Percentiles rank a stretch among this genome's conserved stretches.
Evolutionary conservation across 306 rosid genomes (phyloP).

Genomic region (Hippophae tibetana): DNA sequence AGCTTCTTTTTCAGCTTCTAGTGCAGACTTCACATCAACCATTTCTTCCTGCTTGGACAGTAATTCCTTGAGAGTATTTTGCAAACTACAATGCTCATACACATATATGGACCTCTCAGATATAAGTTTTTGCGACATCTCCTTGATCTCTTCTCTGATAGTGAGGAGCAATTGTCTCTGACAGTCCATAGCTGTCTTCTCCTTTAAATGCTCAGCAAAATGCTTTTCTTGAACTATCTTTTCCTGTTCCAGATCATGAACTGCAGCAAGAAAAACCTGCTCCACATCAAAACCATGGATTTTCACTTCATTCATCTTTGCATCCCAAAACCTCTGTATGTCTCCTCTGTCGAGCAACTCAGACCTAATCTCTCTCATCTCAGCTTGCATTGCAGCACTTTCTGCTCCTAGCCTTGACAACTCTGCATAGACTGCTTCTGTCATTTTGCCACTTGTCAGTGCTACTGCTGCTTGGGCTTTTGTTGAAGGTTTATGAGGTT

Average conservation of each 20-base stretch:
- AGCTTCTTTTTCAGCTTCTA: conserved; percentile 92
- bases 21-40: conserved; percentile 61
- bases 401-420: conserved; percentile 60
- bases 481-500: conserved; percentile 77
- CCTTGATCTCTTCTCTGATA: conserved; percentile 68
- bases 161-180: conserved; percentile 65
- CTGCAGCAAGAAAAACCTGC: conserved; percentile 43
- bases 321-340: conserved; percentile 68
- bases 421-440: conserved; percentile 47
- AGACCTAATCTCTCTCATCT: conserved; percentile 49
- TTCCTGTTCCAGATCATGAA: conserved; percentile 50
- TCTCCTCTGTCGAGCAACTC: conserved; percentile 73
- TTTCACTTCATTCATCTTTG: conserved; percentile 49
- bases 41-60: conserved; percentile 48
- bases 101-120: conserved; percentile 44
- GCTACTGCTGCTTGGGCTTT: conserved; percentile 87
- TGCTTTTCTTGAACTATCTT: conserved; percentile 45
- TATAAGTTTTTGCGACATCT: conserved; percentile 60
- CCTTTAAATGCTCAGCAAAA: conserved; percentile 44
- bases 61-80: conserved; percentile 36
- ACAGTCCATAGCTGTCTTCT: conserved; percentile 70
- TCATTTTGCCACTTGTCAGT: conserved; percentile 66
- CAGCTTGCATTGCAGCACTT: conserved; percentile 46
- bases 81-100: conserved; percentile 51
- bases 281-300: conserved; percentile 53